A percentile compares a stretch with the other conserved stretches of the same genome.
These are phyloP conservation scores for Fistulinella staudtii DNA, from an alignment of 1,284 basidiomycete genomes.

Conservation along the genomic window DNA sequence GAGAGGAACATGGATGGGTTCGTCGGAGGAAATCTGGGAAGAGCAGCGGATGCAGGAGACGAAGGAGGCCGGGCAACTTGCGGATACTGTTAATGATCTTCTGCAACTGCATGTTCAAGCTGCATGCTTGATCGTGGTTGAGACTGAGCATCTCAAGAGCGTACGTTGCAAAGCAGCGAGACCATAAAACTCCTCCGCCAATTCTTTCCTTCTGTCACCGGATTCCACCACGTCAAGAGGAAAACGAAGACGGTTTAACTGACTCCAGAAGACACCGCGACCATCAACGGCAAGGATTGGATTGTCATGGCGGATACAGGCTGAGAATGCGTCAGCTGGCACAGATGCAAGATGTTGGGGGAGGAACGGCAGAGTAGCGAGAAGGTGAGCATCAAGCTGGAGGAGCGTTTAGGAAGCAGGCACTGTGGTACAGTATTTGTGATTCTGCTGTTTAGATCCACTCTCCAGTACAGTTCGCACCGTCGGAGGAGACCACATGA, in stretches of 20 bases:
- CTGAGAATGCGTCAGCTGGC: not conserved
- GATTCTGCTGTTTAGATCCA: not conserved
- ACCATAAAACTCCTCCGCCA: not conserved
- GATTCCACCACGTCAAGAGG: not conserved
- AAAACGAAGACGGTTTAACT: not conserved
- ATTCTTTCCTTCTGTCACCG: not conserved
- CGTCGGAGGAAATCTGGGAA: not conserved
- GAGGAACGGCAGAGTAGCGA: not conserved
- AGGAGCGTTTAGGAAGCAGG: not conserved
- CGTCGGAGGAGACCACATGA: not conserved
- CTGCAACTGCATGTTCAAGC: not conserved
- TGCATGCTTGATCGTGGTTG: not conserved
- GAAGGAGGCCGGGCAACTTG: not conserved
- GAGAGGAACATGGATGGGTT: constrained; percentile 11
- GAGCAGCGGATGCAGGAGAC: not conserved
- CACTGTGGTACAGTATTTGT: not conserved
- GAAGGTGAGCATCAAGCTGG: not conserved
- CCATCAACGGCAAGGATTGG: not conserved
- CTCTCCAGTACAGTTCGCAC: not conserved
- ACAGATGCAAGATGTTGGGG: not conserved
- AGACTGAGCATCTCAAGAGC: not conserved
- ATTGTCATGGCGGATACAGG: not conserved
- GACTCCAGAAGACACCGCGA: not conserved
- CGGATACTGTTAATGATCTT: not conserved
- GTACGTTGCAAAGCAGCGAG: not conserved